Percentiles rank a stretch among this genome's conserved stretches.
Evolutionary conservation across 1,139 yeast species (phyloP).

Genomic region (Pichia sp.): DNA sequence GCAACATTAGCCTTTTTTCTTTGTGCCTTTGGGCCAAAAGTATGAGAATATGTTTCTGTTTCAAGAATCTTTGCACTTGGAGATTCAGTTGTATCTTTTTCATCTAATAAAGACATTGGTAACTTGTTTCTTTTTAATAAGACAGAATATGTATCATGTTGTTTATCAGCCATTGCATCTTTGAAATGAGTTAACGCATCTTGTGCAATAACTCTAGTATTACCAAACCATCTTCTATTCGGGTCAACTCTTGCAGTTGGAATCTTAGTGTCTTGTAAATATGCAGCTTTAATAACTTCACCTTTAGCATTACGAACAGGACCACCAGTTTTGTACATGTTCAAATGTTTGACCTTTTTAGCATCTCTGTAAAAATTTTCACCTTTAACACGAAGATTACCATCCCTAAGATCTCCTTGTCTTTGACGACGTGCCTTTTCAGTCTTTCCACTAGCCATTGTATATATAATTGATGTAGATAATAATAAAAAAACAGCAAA

Average conservation of each 20-base stretch:
- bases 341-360: conserved; percentile 80
- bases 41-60: conserved; percentile 72
- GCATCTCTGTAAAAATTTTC: conserved; percentile 96
- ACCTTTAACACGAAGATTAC: conserved; percentile 90
- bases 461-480: background rate
- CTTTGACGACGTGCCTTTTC: conserved; percentile 82
- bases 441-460: conserved; percentile 90
- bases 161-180: conserved; percentile 86
- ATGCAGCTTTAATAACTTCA: conserved; percentile 81
- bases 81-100: conserved; percentile 56
- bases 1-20: conserved; percentile 79
- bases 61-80: conserved; percentile 80
- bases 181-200: conserved; percentile 93
- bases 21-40: conserved; percentile 95
- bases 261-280: conserved; percentile 77
- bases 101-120: conserved; percentile 93
- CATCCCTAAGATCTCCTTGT: conserved; percentile 78
- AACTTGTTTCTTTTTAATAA: conserved; percentile 81
- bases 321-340: conserved; percentile 89
- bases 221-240: conserved; percentile 95
- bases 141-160: conserved; percentile 83
- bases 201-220: conserved; percentile 94
- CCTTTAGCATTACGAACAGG: conserved; percentile 85
- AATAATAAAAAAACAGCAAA: conserved; percentile 6
- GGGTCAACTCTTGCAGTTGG: conserved; percentile 96